Percentiles rank a stretch among this genome's conserved stretches.
Evolutionary conservation across 1,284 basidiomycete species (phyloP).

Genomic region (Somion occarium): DNA sequence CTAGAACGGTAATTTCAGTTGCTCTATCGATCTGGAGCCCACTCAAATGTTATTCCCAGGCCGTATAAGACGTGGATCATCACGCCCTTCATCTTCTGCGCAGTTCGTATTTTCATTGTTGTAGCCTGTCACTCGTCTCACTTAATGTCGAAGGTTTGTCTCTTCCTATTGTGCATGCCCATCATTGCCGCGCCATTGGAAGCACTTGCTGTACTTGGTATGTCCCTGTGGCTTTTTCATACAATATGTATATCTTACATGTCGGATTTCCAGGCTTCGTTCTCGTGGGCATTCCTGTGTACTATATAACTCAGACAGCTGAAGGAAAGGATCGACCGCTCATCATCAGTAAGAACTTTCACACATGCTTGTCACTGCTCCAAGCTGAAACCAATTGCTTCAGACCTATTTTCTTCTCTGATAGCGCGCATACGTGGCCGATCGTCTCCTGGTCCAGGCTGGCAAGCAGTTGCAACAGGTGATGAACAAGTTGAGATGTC

Average conservation of each 20-base stretch:
- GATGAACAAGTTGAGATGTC: conserved; percentile 67
- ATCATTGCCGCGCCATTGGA: conserved; percentile 90
- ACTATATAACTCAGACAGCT: conserved; percentile 69
- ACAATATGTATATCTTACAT: conserved; percentile 1
- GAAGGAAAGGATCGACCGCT: conserved; percentile 39
- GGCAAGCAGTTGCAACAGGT: conserved; percentile 69
- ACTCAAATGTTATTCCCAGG: conserved; percentile 32
- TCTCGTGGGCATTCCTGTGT: conserved; percentile 76
- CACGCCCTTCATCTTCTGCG: conserved; percentile 90
- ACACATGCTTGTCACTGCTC: conserved; percentile 3
- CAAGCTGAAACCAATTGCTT: conserved; percentile 3
- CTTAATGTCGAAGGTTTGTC: conserved; percentile 61
- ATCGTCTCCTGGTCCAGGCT: conserved; percentile 52
- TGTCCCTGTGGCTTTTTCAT: conserved; percentile 23
- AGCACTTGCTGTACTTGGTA: conserved; percentile 82
- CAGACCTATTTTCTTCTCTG: conserved; percentile 41
- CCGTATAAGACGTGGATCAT: conserved; percentile 91
- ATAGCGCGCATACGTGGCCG: conserved; percentile 45
- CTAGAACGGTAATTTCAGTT: conserved; percentile 59
- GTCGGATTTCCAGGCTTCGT: conserved; percentile 56
- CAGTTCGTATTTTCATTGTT: conserved; percentile 42
- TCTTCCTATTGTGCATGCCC: conserved; percentile 94
- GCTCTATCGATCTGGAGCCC: neutral
- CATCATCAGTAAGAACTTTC: conserved; percentile 44
- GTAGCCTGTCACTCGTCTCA: conserved; percentile 2